phyloP scores from a whole-genome alignment of 257 asterid genomes.

The Phtheirospermum japonicum region DNA sequence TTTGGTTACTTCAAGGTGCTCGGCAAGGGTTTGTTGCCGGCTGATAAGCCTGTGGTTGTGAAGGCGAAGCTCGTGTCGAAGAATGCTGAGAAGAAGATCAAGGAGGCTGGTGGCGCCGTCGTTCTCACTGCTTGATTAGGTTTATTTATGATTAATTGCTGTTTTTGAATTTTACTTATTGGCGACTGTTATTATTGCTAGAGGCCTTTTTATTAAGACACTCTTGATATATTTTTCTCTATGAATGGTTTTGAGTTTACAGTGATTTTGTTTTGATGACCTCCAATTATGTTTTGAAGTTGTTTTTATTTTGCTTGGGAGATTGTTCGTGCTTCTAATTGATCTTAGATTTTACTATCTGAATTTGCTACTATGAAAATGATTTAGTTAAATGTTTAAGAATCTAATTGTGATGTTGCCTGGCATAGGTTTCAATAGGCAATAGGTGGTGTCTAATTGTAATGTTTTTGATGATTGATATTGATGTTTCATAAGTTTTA shows the following conservation, averaged over 20 bases:
- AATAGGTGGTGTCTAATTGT: too few relatives aligned
- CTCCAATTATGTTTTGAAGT: background rate
- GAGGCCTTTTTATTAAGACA: slow-evolving; percentile 1
- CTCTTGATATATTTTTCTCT: slow-evolving; percentile 17
- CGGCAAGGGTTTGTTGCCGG: too few relatives aligned
- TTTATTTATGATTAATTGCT: background rate
- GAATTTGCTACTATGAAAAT: too few relatives aligned
- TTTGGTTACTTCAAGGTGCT: slow-evolving; percentile 49
- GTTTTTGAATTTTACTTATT: slow-evolving; percentile 11
- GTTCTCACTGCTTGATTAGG: slow-evolving; percentile 1
- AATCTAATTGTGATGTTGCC: too few relatives aligned
- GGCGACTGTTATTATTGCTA: slow-evolving; percentile 21
- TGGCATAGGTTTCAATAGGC: too few relatives aligned
- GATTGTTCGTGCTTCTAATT: too few relatives aligned
- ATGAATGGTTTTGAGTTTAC: slow-evolving; percentile 15
- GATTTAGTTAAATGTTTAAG: too few relatives aligned
- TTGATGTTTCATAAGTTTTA: too few relatives aligned
- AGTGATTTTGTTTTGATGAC: background rate
- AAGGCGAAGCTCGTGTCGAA: slow-evolving; percentile 54
- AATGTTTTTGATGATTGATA: too few relatives aligned
- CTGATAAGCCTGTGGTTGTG: too few relatives aligned
- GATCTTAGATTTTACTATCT: too few relatives aligned
- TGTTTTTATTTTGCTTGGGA: too few relatives aligned
- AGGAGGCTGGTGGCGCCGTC: slow-evolving; percentile 37
- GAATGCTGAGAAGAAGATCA: slow-evolving; percentile 60